Evolutionary conservation across 2,329 filamentous ascomycete genomes (phyloP), one percentile per base, ranked within the genome.

Genomic region (Apiospora aurea): DNA sequence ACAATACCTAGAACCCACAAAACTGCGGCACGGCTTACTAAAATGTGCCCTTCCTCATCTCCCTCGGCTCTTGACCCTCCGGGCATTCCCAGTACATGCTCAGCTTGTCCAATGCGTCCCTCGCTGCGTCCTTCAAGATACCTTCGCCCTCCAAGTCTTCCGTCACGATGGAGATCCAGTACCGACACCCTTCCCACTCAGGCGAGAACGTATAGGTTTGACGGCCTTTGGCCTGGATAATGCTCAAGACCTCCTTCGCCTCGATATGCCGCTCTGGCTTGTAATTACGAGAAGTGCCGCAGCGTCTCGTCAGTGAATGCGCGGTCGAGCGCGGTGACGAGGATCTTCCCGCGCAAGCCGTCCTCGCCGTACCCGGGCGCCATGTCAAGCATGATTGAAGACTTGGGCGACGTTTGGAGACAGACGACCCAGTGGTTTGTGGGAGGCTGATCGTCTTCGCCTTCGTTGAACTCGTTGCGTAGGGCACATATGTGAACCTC

Each of bases 281-380:
- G n/a, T 51, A n/a, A n/a, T n/a, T n/a, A 51, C n/a, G n/a, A 26
- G 11, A 51, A 51, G 49, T 51, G 8, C 4, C n/a, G n/a, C n/a
- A 51, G 49, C n/a, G 49, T 26, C 49, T 51, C 49, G 3, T 51
- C n/a, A 6, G 49, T 51, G n/a, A 26, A 51, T 4, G 49, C 2
- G 49, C n/a, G n/a, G n/a, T 10, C 47, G n/a, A 51, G 21, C 1
- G n/a, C 13, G n/a, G 49, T 51, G 10, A 51, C 49, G n/a, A 26
- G n/a, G 1, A 51, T 26, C 49, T 51, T 51, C 49, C 49, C 49
- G 4, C n/a, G 49, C 49, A 51, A 14, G 49, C 49, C 49, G n/a
- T 51, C 49, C n/a, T 51, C 49, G n/a, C 49, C 49, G 49, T 26
- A 51, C 49, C 49, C 49, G n/a, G 49, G 49, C 49, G 49, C 49